A percentile compares a stretch with the other conserved stretches of the same genome.
phyloP scores from a whole-genome alignment of 306 rosid species.

The Notholithocarpus densiflorus region DNA sequence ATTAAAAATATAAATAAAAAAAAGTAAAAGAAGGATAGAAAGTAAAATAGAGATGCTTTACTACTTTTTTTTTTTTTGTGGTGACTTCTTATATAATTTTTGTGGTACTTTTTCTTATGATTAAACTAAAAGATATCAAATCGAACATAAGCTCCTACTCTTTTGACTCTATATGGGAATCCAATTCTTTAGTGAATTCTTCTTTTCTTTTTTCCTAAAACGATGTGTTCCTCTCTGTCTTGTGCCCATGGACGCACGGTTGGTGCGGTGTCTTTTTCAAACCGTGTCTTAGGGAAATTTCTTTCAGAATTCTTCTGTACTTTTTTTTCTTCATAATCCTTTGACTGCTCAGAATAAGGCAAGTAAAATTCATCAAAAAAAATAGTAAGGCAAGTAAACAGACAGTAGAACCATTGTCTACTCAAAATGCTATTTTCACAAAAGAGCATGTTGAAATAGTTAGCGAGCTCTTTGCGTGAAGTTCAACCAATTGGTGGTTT shows the following conservation, averaged over 20 bases:
- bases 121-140: constrained; percentile 31
- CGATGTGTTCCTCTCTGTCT: constrained; percentile 31
- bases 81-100: background rate
- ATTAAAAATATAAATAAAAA: background rate
- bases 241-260: constrained; percentile 32
- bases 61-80: background rate
- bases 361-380: no score
- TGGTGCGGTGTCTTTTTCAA: constrained; percentile 25
- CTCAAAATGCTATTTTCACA: background rate
- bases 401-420: background rate
- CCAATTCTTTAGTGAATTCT: constrained; percentile 30
- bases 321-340: background rate
- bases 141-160: constrained; percentile 19
- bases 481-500: background rate
- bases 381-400: background rate
- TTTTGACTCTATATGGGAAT: constrained; percentile 42
- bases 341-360: background rate
- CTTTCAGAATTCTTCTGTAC: background rate
- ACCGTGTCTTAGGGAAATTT: constrained; percentile 1
- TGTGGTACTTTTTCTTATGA: background rate
- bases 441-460: background rate
- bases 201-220: constrained; percentile 25
- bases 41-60: background rate
- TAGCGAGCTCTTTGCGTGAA: background rate
- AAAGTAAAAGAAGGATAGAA: background rate